Evolutionary conservation across 192 early-diverging fungal species (phyloP), one percentile per base, ranked within the genome.

Genomic region (Coemansia sp.): DNA sequence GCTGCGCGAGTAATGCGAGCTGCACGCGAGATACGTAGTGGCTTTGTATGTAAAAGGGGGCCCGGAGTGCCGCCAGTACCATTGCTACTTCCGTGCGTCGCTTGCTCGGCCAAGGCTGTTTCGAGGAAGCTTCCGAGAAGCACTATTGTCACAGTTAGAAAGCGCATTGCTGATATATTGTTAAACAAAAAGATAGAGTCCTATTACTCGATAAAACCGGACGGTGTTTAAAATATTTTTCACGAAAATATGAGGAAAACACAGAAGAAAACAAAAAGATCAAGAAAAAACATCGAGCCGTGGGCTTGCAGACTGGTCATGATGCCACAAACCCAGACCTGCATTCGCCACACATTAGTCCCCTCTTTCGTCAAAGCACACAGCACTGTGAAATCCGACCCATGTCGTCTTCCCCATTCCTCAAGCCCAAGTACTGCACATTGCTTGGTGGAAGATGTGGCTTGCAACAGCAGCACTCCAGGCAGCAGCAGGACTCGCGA

Each of bases 151-250:
- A 25, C 32, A 5, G 32, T n/a, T 3, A 54, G 31, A 21, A 62
- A 1, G 18, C 51, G 60, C 60, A 62, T 62, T 12, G 19, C 14
- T n/a, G 44, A 59, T 22, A 28, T 25, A 27, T 21, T 25, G n/a
- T 5, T 25, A 23, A 49, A 25, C 0, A 47, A n/a, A 28, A 56
- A 57, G 27, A 38, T 38, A 10, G 32, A 14, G 8, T 14, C 12
- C 16, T 16, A 16, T 44, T 44, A 44, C 9, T 44, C 38, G 38
- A 44, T 14, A 44, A 44, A 14, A 14, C 16, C 38, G 4, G 38
- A 16, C 12, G 38, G 12, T 44, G 3, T 44, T 44, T 44, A 44
- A 16, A 44, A 44, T 44, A 2, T 44, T 44, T 44, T 44, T 14
- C 2, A 44, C 1, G 14, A 44, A 44, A 44, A 44, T 44, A 44